Evolutionary conservation across 176 grass and related monocot species (phyloP).

Genomic region (Juncus inflexus): DNA sequence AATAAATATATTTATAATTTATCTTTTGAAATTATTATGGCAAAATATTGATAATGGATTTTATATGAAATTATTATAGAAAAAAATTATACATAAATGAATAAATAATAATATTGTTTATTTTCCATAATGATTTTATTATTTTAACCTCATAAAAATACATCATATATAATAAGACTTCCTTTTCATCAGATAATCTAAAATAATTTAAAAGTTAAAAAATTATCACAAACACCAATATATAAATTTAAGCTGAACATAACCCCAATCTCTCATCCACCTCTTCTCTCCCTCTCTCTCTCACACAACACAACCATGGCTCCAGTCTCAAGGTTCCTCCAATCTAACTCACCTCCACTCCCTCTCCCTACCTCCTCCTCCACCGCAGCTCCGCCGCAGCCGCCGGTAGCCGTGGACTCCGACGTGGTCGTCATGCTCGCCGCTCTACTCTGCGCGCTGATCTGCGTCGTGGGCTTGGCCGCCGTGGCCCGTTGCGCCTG

Average conservation of each 20-base stretch:
- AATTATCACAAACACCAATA: no score
- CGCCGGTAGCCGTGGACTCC: conserved; percentile 39
- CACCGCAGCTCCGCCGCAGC: conserved; percentile 22
- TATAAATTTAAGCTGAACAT: not conserved
- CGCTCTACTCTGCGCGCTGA: conserved; percentile 63
- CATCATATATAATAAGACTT: no score
- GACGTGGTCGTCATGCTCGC: conserved; percentile 63
- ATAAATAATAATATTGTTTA: no score
- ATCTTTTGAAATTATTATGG: no score
- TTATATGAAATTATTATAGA: no score
- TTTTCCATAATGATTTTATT: no score
- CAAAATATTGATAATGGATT: no score
- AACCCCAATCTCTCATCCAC: not conserved
- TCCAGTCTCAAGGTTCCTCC: conserved; percentile 42
- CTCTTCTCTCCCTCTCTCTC: conserved; percentile 5
- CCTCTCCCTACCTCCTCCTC: conserved; percentile 11
- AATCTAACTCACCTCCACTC: conserved; percentile 31
- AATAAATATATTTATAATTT: no score
- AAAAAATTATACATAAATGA: no score
- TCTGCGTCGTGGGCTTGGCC: conserved; percentile 62
- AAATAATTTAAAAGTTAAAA: no score
- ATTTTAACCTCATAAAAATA: no score
- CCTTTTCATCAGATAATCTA: no score
- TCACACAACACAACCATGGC: conserved; percentile 15
- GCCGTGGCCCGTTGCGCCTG: conserved; percentile 55